Percentiles rank a stretch among this genome's conserved stretches.
phyloP scores from a whole-genome alignment of 805 yeast genomes.

The Schwanniomyces yamadae region DNA sequence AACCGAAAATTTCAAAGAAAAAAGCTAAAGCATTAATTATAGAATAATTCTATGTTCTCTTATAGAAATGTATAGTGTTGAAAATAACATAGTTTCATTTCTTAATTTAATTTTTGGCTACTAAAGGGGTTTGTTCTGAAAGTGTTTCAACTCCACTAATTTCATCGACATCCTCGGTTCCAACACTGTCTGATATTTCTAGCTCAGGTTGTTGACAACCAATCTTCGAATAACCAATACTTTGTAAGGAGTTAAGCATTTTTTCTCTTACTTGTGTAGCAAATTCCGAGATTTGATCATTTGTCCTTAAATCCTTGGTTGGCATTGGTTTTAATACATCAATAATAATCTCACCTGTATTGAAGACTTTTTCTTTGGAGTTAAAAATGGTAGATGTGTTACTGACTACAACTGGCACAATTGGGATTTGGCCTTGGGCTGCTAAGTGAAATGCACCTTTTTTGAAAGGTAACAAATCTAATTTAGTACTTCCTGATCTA shows the following conservation, averaged over 20 bases:
- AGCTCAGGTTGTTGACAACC: not conserved
- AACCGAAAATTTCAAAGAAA: constrained; percentile 35
- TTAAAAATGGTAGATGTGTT: constrained; percentile 78
- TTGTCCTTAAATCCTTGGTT: constrained; percentile 61
- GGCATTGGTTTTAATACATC: constrained; percentile 80
- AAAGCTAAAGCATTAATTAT: constrained; percentile 38
- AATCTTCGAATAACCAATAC: constrained; percentile 42
- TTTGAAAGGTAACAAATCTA: constrained; percentile 81
- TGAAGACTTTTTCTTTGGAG: constrained; percentile 60
- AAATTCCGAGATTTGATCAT: constrained; percentile 68
- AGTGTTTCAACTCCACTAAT: constrained; percentile 11
- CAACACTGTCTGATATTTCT: not conserved
- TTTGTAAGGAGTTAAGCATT: constrained; percentile 50
- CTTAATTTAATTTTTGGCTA: constrained; percentile 13
- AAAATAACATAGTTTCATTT: not conserved
- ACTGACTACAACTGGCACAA: constrained; percentile 83
- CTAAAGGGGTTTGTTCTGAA: constrained; percentile 23
- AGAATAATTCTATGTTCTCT: constrained; percentile 17
- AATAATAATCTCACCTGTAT: constrained; percentile 71
- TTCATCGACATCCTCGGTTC: constrained; percentile 8
- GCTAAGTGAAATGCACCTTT: constrained; percentile 99
- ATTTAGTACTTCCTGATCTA: constrained; percentile 69
- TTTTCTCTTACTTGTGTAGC: constrained; percentile 51
- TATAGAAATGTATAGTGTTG: constrained; percentile 1
- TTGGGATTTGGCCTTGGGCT: constrained; percentile 84